Percentiles rank a stretch among this genome's conserved stretches.
phyloP scores from a whole-genome alignment of 768 basidiomycete genomes.

The Suillus fuscotomentosus region DNA sequence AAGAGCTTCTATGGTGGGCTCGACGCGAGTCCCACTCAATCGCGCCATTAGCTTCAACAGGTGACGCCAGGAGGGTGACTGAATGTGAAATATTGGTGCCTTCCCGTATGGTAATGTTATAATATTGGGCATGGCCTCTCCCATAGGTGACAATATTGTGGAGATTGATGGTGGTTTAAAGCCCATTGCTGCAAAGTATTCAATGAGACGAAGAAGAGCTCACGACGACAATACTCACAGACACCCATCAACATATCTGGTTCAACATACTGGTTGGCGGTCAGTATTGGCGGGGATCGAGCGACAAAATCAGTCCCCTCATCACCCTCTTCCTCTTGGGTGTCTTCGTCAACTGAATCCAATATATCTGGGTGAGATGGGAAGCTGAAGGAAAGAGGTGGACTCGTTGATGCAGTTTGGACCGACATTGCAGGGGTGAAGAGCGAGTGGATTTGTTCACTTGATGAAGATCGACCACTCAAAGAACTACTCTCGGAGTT shows the following conservation, averaged over 20 bases:
- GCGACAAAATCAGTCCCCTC: constrained; percentile 10
- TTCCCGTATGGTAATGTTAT: constrained; percentile 73
- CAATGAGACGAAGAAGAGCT: constrained; percentile 9
- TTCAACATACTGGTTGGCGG: constrained; percentile 51
- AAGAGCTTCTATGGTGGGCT: constrained; percentile 68
- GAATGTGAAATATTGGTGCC: constrained; percentile 67
- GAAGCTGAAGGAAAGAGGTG: constrained; percentile 19
- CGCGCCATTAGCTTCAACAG: constrained; percentile 74
- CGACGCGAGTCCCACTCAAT: constrained; percentile 65
- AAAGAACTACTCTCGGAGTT: constrained; percentile 24
- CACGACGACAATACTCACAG: constrained; percentile 47
- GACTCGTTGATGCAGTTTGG: constrained; percentile 20
- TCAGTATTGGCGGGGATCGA: constrained; percentile 13
- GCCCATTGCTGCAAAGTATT: constrained; percentile 54
- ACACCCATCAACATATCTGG: constrained; percentile 56
- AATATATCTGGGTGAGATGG: constrained; percentile 13
- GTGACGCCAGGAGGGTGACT: constrained; percentile 73
- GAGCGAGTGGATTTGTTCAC: constrained; percentile 12
- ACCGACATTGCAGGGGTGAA: constrained; percentile 20
- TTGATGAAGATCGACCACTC: constrained; percentile 11
- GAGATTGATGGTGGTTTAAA: constrained; percentile 60
- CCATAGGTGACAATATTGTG: constrained; percentile 44
- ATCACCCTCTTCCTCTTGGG: constrained; percentile 6
- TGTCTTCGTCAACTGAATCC: constrained; percentile 12
- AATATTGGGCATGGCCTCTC: constrained; percentile 61